Base-by-base conservation (phyloP, 768 basidiomycete genomes). In the Artomyces pyxidatus region DNA sequence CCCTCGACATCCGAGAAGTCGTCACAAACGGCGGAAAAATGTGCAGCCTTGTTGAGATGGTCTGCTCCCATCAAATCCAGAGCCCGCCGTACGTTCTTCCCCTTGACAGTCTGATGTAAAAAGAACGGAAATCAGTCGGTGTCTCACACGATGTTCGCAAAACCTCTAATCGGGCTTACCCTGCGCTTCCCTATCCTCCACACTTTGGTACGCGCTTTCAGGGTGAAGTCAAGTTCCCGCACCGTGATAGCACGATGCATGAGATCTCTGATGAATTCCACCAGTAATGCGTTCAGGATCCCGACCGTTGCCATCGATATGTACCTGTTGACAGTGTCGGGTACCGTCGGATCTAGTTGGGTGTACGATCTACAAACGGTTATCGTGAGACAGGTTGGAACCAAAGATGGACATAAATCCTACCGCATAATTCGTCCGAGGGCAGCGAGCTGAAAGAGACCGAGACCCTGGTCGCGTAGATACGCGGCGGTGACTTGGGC, bases 131-230 rank as follows among this genome's bases (percentile, higher is more conserved):
- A n/a, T n/a, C n/a, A n/a, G n/a, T n/a, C n/a, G n/a, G n/a, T n/a
- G n/a, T n/a, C n/a, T n/a, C n/a, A n/a, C n/a, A n/a, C n/a, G n/a
- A n/a, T n/a, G n/a, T n/a, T n/a, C n/a, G n/a, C n/a, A n/a, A n/a
- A n/a, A n/a, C n/a, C n/a, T n/a, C n/a, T n/a, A n/a, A n/a, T n/a
- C 51, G 49, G 48, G 9, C 30, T 21, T n/a, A 57, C 49, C 56
- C 74, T 67, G 26, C 70, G 68, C 39, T 63, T 63, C 11, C 68
- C 67, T 3, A 69, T 46, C 41, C 72, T 68, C 81, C 85, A 88
- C 6, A 71, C 80, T 56, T 76, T 83, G 41, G 76, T 76, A 17
- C 74, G 72, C 35, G 68, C 66, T 63, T 85, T 86, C 58, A 82
- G 59, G 27, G 66, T 63, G 46, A 68, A 62, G 55, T 85, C 84